A percentile compares a stretch with the other conserved stretches of the same genome.
Conservation (phyloP, 192 early-diverging fungal genomes). For the Cetraspora pellucida region DNA sequence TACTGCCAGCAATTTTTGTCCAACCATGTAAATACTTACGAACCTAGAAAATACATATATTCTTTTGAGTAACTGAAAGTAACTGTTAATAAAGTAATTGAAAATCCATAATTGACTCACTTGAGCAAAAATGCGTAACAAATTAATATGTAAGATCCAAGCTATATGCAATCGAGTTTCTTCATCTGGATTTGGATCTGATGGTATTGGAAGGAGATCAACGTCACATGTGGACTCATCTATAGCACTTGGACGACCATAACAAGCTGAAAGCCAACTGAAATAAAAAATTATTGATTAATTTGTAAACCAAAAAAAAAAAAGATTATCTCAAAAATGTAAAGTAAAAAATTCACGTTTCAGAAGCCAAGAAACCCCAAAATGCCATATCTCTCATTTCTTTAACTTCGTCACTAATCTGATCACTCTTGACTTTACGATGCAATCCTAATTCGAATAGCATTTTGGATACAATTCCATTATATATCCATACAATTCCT, state of each 20-base stretch:
- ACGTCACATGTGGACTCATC: conserved; percentile 33
- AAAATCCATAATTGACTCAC: neutral
- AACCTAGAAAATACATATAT: conserved; percentile 3
- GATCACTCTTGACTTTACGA: conserved; percentile 33
- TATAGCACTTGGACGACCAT: conserved; percentile 34
- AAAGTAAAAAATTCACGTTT: conserved; percentile 22
- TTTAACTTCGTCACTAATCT: conserved; percentile 18
- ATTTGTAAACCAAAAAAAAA: neutral
- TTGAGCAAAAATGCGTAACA: conserved; percentile 32
- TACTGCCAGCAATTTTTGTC: conserved; percentile 28
- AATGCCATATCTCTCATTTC: conserved; percentile 37
- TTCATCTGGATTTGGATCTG: conserved; percentile 26
- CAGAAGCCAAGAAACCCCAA: conserved; percentile 29
- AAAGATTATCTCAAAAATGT: neutral
- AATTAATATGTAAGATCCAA: conserved; percentile 34
- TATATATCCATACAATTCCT: conserved; percentile 32
- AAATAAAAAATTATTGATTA: neutral
- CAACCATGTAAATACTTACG: conserved; percentile 33
- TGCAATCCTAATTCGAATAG: conserved; percentile 31
- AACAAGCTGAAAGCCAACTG: conserved; percentile 33
- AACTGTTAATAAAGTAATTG: neutral
- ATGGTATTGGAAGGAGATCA: conserved; percentile 31
- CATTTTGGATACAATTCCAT: conserved; percentile 34
- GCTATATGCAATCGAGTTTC: conserved; percentile 32
- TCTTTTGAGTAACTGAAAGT: too few species aligned